These are phyloP conservation scores for Vinca major DNA, from an alignment of 305 asterid genomes.

Conservation along the genomic window DNA sequence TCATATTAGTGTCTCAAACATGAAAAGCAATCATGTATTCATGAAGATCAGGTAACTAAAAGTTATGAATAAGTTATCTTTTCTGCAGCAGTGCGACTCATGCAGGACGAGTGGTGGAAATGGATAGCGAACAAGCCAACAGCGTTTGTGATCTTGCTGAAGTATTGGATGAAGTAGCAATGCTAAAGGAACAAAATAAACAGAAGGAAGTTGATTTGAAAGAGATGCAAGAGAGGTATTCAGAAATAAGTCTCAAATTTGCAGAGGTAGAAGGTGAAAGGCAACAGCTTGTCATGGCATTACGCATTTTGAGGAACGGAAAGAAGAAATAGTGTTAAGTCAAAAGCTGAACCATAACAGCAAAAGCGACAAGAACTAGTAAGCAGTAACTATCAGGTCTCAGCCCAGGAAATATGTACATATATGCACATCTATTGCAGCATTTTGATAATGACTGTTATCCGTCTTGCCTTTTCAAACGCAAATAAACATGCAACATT, in stretches of 20 bases:
- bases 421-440: neutral
- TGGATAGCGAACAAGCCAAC: conserved; percentile 22
- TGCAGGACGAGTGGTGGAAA: conserved; percentile 18
- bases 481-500: neutral
- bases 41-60: neutral
- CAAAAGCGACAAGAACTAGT: neutral
- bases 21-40: conserved; percentile 5
- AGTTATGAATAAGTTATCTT: neutral
- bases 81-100: conserved; percentile 24
- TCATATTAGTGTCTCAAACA: neutral
- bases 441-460: neutral
- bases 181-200: conserved; percentile 59
- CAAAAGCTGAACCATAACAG: neutral
- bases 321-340: conserved; percentile 47
- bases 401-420: conserved; percentile 1
- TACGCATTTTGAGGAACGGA: conserved; percentile 69
- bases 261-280: conserved; percentile 99
- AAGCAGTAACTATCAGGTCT: neutral
- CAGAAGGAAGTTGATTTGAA: conserved; percentile 66
- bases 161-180: conserved; percentile 45
- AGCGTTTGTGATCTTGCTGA: conserved; percentile 32
- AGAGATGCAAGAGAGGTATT: conserved; percentile 82
- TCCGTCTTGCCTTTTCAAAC: conserved; percentile 3
- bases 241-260: conserved; percentile 89
- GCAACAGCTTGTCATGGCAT: conserved; percentile 85